phyloP scores from a whole-genome alignment of 768 basidiomycete genomes.

The Lentinula boryana region DNA sequence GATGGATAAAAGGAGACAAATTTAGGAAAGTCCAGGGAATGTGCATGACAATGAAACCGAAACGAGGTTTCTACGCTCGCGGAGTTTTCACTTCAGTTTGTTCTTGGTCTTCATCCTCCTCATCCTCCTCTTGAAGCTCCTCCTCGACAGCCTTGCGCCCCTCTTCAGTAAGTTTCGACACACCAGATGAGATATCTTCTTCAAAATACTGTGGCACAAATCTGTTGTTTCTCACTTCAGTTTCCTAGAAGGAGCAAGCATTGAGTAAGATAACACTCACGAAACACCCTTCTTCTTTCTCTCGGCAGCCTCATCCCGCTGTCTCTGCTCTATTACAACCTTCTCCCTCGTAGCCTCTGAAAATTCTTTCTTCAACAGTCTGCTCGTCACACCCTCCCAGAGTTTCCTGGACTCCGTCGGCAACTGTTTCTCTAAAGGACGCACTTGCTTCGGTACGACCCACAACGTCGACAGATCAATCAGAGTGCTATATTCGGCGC shows the following conservation, averaged over 20 bases:
- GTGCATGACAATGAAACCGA: not conserved
- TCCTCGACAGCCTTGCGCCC: slow-evolving; percentile 72
- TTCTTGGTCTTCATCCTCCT: not conserved
- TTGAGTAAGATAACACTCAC: slow-evolving; percentile 44
- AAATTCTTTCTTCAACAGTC: slow-evolving; percentile 78
- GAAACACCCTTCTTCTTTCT: slow-evolving; percentile 72
- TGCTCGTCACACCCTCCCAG: slow-evolving; percentile 80
- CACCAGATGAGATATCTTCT: slow-evolving; percentile 57
- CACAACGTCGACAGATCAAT: slow-evolving; percentile 71
- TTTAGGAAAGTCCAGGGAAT: not conserved
- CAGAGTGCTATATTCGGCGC: slow-evolving; percentile 57
- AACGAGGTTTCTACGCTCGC: not conserved
- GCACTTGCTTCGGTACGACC: slow-evolving; percentile 76
- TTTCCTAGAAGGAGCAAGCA: not conserved
- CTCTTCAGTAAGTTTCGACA: slow-evolving; percentile 59
- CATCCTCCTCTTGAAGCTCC: slow-evolving; percentile 42
- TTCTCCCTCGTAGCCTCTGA: slow-evolving; percentile 90
- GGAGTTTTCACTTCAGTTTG: slow-evolving; percentile 1
- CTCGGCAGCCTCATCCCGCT: slow-evolving; percentile 85
- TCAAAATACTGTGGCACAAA: slow-evolving; percentile 78
- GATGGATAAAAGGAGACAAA: not conserved
- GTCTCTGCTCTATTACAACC: slow-evolving; percentile 86
- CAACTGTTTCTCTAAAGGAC: slow-evolving; percentile 75
- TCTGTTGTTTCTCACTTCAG: slow-evolving; percentile 25
- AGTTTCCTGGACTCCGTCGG: slow-evolving; percentile 78